Conservation (phyloP, 202 grass and related monocot species). For the Carex arenaria region DNA sequence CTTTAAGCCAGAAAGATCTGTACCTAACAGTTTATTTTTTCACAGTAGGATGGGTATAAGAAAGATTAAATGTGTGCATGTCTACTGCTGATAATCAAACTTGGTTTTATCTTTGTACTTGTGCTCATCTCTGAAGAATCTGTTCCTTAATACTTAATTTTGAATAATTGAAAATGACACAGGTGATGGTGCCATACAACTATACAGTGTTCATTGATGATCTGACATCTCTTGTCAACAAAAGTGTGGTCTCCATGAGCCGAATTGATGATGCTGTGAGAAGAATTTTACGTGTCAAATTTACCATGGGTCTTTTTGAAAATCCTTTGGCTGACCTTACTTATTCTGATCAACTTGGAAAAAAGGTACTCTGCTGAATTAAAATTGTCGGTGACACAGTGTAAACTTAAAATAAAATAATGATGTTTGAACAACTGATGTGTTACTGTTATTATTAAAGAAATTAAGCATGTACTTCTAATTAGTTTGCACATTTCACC, state of each 20-base stretch:
- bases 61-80: background rate
- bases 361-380: conserved; percentile 50
- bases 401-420: background rate
- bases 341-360: conserved; percentile 78
- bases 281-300: conserved; percentile 91
- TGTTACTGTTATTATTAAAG: background rate
- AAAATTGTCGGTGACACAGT: background rate
- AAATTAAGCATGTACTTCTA: background rate
- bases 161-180: conserved; percentile 9
- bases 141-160: conserved; percentile 11
- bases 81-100: background rate
- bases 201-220: conserved; percentile 61
- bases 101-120: background rate
- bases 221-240: conserved; percentile 70
- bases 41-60: background rate
- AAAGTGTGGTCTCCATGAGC: conserved; percentile 49
- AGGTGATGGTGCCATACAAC: conserved; percentile 88
- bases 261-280: conserved; percentile 92
- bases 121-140: background rate
- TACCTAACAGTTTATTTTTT: background rate
- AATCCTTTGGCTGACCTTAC: conserved; percentile 84
- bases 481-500: background rate
- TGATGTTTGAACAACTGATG: background rate
- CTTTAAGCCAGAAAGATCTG: background rate
- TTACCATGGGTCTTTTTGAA: conserved; percentile 93